Conservation (phyloP, 73 alveolate species). For the Tetrahymena elliotti region DNA sequence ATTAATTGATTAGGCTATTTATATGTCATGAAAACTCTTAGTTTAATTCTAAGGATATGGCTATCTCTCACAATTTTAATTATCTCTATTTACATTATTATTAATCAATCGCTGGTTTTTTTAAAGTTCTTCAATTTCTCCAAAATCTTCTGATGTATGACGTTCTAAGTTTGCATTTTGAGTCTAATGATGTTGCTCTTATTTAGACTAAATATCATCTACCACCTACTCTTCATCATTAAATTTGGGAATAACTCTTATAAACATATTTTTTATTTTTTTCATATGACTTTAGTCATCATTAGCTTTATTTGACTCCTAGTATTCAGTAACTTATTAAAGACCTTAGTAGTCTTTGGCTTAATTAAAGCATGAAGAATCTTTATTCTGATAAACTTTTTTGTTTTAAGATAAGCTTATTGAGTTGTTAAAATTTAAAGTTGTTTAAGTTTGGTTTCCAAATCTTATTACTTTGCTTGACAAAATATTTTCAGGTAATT, state of each 20-base stretch:
- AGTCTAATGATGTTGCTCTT: not conserved
- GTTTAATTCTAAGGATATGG: not conserved
- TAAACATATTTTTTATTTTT: not conserved
- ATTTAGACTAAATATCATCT: not conserved
- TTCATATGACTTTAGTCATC: not conserved
- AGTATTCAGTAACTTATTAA: not conserved
- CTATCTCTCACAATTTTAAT: not conserved
- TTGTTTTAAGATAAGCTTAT: not conserved
- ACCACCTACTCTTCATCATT: not conserved
- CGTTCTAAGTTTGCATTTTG: not conserved
- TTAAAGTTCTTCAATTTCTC: not conserved
- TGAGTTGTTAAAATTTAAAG: not conserved
- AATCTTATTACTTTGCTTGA: not conserved
- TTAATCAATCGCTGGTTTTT: not conserved
- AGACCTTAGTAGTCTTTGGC: not conserved
- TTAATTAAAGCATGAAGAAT: too few species aligned
- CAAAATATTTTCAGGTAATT: not conserved
- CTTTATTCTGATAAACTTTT: not conserved
- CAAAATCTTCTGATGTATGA: not conserved
- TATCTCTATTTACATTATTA: not conserved
- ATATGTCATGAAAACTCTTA: not conserved
- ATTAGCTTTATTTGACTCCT: too few species aligned
- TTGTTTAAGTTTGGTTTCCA: not conserved
- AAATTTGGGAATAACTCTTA: not conserved
- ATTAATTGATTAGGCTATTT: not conserved